Conservation (phyloP, 495 filamentous ascomycete species). For the Hypoxylon subgilvum region DNA sequence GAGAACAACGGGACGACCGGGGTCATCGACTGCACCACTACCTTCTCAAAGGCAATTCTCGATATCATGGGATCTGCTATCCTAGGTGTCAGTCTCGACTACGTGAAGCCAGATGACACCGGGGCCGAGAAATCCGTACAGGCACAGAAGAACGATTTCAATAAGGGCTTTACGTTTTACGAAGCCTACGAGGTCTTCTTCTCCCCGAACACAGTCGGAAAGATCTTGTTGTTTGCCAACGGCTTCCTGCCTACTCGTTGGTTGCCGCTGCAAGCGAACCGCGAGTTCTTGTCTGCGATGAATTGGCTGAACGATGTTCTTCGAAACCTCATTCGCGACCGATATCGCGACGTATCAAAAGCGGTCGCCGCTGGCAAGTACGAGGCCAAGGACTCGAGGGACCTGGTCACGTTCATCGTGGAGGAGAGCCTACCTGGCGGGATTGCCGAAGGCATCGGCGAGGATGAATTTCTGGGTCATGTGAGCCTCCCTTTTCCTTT, state of each 20-base stretch:
- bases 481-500: constrained; percentile 7
- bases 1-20: background rate
- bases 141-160: background rate
- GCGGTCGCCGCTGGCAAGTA: background rate
- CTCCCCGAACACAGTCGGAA: constrained; percentile 28
- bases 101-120: constrained; percentile 1
- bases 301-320: constrained; percentile 31
- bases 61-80: constrained; percentile 70
- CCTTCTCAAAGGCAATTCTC: constrained; percentile 53
- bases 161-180: constrained; percentile 18
- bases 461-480: constrained; percentile 31
- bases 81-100: constrained; percentile 62
- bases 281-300: constrained; percentile 25
- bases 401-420: constrained; percentile 35
- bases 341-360: constrained; percentile 2
- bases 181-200: constrained; percentile 29
- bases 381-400: constrained; percentile 5
- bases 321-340: constrained; percentile 60
- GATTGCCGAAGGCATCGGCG: constrained; percentile 18
- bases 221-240: constrained; percentile 40
- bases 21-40: constrained; percentile 2
- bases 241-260: constrained; percentile 36
- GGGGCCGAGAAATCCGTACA: constrained; percentile 44
- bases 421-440: constrained; percentile 22
- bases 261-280: constrained; percentile 37